phyloP scores from a whole-genome alignment of 345 rosid genomes.

The Eucalyptus regnans region DNA sequence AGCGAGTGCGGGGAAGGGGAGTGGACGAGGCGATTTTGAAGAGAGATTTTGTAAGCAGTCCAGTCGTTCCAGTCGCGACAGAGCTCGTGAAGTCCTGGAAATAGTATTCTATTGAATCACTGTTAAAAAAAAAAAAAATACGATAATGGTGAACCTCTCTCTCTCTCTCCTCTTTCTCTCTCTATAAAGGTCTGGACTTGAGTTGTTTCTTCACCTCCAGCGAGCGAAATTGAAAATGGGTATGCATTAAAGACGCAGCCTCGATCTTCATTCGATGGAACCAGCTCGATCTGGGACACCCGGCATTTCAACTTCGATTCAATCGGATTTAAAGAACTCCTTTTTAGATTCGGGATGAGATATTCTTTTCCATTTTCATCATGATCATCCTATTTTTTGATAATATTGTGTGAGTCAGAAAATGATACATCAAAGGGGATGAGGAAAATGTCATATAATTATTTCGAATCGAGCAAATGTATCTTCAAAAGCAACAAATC shows the following conservation, averaged over 20 bases:
- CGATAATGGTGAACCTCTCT: background rate
- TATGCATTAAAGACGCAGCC: background rate
- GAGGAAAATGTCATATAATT: accelerated
- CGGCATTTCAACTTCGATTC: background rate
- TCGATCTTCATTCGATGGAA: background rate
- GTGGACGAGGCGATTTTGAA: background rate
- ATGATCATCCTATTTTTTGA: accelerated
- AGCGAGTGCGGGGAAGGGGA: background rate
- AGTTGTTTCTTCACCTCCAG: background rate
- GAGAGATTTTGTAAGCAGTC: background rate
- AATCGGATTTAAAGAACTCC: background rate
- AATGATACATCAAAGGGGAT: accelerated
- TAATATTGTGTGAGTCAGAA: accelerated
- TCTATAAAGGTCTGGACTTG: background rate
- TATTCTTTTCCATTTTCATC: no score
- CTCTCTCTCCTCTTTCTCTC: background rate
- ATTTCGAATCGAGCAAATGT: no score
- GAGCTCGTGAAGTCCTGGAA: background rate
- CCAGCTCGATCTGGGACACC: background rate
- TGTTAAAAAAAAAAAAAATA: background rate
- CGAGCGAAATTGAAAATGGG: background rate
- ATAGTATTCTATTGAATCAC: background rate
- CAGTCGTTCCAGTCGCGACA: background rate
- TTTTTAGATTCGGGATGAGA: background rate
- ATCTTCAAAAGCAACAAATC: no score